These are phyloP conservation scores for Oryza rufipogon DNA, from an alignment of 176 grass and related monocot genomes.

Conservation along the genomic window DNA sequence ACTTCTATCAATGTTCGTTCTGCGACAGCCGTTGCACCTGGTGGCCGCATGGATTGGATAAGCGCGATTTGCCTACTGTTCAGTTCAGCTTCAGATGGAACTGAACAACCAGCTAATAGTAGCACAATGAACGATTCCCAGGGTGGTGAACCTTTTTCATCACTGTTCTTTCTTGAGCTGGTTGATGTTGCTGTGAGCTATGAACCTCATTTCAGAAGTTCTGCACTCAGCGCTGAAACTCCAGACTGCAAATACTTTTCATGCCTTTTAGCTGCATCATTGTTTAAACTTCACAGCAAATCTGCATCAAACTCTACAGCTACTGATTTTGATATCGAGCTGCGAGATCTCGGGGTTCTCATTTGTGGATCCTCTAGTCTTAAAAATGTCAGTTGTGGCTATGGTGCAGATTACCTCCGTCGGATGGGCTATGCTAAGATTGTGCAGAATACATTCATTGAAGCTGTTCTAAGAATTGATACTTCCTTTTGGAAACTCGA, in stretches of 20 bases:
- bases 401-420: conserved; percentile 66
- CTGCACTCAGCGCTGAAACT: conserved; percentile 43
- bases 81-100: conserved; percentile 56
- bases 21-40: conserved; percentile 87
- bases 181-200: conserved; percentile 91
- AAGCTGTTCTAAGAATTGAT: conserved; percentile 63
- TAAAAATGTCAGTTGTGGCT: conserved; percentile 54
- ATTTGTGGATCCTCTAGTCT: conserved; percentile 63
- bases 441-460: conserved; percentile 66
- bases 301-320: conserved; percentile 47
- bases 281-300: conserved; percentile 80
- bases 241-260: conserved; percentile 46
- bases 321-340: conserved; percentile 69
- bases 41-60: conserved; percentile 97
- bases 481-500: conserved; percentile 80
- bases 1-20: conserved; percentile 68
- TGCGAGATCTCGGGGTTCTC: conserved; percentile 91
- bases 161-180: conserved; percentile 84
- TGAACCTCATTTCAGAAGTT: conserved; percentile 69
- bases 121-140: conserved; percentile 42
- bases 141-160: conserved; percentile 39
- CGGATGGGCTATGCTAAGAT: conserved; percentile 70
- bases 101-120: conserved; percentile 46
- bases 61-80: conserved; percentile 67
- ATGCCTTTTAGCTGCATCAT: conserved; percentile 94